Conservation (phyloP, 306 rosid genomes). For the Casuarina glauca region DNA sequence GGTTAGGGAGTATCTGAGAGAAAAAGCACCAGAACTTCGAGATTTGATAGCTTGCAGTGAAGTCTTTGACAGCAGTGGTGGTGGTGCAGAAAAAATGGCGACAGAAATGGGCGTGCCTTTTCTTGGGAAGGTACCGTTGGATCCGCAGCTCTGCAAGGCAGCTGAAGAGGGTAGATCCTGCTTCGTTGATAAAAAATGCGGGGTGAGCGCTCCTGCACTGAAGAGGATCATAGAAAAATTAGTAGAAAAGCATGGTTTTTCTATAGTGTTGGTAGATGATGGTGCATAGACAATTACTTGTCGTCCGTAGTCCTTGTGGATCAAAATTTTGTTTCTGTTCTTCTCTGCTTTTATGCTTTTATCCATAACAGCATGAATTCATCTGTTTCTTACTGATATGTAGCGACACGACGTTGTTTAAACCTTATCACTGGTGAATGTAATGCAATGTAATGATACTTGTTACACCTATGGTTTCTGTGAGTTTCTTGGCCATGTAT, state of each 20-base stretch:
- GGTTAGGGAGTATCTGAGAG: constrained; percentile 57
- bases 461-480: neutral
- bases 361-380: neutral
- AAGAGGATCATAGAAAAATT: constrained; percentile 66
- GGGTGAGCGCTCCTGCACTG: constrained; percentile 70
- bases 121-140: constrained; percentile 90
- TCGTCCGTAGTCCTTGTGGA: constrained; percentile 4
- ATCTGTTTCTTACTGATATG: neutral
- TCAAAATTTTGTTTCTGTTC: constrained; percentile 17
- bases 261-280: constrained; percentile 34
- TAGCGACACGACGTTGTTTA: neutral
- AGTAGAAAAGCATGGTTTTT: constrained; percentile 52
- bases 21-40: constrained; percentile 65
- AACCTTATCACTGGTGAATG: neutral
- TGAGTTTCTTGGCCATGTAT: neutral
- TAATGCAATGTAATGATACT: neutral
- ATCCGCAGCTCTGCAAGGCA: constrained; percentile 88
- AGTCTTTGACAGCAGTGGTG: constrained; percentile 81
- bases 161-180: constrained; percentile 95
- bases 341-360: neutral
- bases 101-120: constrained; percentile 77
- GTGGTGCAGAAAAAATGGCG: constrained; percentile 86
- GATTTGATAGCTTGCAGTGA: constrained; percentile 64
- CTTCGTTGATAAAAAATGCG: constrained; percentile 58
- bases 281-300: constrained; percentile 37